Conservation (phyloP, 2,329 filamentous ascomycete species). For the Colletotrichum scovillei region DNA sequence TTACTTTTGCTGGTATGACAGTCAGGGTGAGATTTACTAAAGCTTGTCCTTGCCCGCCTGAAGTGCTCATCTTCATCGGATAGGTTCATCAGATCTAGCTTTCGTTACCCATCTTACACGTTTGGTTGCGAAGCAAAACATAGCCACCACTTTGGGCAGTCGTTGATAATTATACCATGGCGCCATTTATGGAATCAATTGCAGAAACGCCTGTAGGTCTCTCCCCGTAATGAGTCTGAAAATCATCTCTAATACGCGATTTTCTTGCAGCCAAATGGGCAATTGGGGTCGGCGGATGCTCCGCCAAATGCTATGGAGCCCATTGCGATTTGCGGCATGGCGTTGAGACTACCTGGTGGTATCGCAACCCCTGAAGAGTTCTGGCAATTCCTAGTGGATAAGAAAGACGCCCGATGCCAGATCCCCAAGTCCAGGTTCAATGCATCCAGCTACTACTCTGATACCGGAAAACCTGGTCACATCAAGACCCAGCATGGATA, state of each 20-base stretch:
- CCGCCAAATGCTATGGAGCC: constrained; percentile 21
- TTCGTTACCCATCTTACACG: background rate
- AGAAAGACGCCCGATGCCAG: constrained; percentile 37
- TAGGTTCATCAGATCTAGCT: background rate
- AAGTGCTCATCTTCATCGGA: too few relatives aligned
- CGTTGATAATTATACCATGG: background rate
- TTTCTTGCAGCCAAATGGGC: background rate
- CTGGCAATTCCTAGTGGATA: constrained; percentile 42
- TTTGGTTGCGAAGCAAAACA: background rate
- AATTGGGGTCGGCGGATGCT: background rate
- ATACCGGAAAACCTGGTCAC: constrained; percentile 34
- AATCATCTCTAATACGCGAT: background rate
- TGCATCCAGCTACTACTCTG: constrained; percentile 32
- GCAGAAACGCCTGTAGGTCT: background rate
- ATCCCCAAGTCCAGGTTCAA: constrained; percentile 40
- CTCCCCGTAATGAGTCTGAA: fast-evolving
- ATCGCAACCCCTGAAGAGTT: constrained; percentile 39
- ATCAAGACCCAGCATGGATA: constrained; percentile 42
- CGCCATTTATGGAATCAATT: constrained; percentile 1
- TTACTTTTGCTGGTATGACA: background rate
- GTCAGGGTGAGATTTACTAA: too few relatives aligned
- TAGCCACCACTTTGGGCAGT: too few relatives aligned
- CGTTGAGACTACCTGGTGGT: constrained; percentile 44
- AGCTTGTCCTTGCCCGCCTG: too few relatives aligned
- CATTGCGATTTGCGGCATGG: constrained; percentile 46